Base-by-base conservation (phyloP, 352 stramenopile species). In the Aphanomyces invadans region DNA sequence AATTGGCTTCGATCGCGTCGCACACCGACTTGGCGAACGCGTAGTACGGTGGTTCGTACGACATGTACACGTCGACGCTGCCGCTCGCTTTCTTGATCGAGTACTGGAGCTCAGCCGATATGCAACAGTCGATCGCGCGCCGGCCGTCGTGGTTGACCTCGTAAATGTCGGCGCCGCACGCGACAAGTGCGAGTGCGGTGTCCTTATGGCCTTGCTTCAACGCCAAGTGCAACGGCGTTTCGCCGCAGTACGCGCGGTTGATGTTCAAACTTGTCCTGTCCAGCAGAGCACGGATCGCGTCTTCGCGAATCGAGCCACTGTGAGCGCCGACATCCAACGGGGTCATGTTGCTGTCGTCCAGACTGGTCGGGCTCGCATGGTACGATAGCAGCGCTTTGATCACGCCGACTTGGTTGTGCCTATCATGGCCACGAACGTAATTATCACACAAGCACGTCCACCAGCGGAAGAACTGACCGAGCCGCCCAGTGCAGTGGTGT, bases 101-200 rank as follows among this genome's bases (percentile, higher is more conserved):
- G 31, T 83, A 82, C 60, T 93, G 85, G 48, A 93, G 75, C 63
- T 93, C 82, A n/a, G 83, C 85, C 63, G 82, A 91, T 80, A 91
- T 91, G 74, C 85, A 83, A 66, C 90, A 91, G 54, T 83, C 82
- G 42, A 93, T 93, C 4, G 90, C 66, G 5, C 85, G 82, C n/a
- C 85, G 82, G 71, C 81, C 78, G 42, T 89, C 83, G n/a, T 73
- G 62, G 70, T 89, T 90, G 17, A 74, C 83, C 39, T 71, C 61
- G 77, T 89, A 89, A 21, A 89, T 74, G 56, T 89, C 76, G 29
- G 74, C 83, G 28, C 83, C 81, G 15, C 76, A 79, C 19, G 75
- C 71, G n/a, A 92, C 39, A 2, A 92, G 69, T 26, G 81, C 78
- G 36, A 90, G 62, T 15, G 83, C 81, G 1, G 83, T 86, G 39